Evolutionary conservation across 257 asterid species (phyloP), one percentile per base, ranked within the genome.

Genomic region (Primulina huaijiensis): DNA sequence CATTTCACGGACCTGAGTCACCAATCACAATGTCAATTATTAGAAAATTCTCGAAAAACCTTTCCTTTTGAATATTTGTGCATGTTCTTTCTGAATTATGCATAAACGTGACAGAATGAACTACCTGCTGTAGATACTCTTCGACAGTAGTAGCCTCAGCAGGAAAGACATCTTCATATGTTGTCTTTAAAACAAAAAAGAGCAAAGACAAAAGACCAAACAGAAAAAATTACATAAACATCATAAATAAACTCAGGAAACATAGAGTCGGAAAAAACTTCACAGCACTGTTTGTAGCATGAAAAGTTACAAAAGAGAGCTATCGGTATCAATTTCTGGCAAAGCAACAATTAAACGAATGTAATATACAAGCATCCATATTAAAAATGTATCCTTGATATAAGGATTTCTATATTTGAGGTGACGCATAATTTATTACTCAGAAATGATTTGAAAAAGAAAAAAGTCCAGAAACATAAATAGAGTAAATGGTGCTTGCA

Each of bases 121-220:
- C 57, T 80, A 91, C 97, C 96, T 94, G 99, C 63, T 91, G 96
- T 74, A 94, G 81, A 86, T 91, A 94, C 77, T 94, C 99, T 79
- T 94, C 99, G 58, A 94, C 92, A 11, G 88, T 82, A 1, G 99
- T 89, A 72, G 97, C 99, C 82, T 94, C 99, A 9, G 97, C 92
- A 19, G 97, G 99, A 70, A 91, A 94, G 69, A 94, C 96, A 69
- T 94, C 99, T 83, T 94, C 99, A 67, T 85, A 94, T 19, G 97
- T 91, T 40, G 97, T 94, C 99, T 94, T 76, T 40, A 60, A 72
- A 76, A 65, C 30, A 27, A 31, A 31, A 19, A 64, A 72, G n/a
- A 79, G 69, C 55, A 61, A 56, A 71, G 25, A 56, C 52, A 60
- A 58, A 65, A n/a, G 64, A 38, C 52, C 40, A 64, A 59, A 58